Percentiles rank a stretch among this genome's conserved stretches.
Evolutionary conservation across 2,329 filamentous ascomycete genomes (phyloP).

Genomic region (Talaromyces rugulosus): DNA sequence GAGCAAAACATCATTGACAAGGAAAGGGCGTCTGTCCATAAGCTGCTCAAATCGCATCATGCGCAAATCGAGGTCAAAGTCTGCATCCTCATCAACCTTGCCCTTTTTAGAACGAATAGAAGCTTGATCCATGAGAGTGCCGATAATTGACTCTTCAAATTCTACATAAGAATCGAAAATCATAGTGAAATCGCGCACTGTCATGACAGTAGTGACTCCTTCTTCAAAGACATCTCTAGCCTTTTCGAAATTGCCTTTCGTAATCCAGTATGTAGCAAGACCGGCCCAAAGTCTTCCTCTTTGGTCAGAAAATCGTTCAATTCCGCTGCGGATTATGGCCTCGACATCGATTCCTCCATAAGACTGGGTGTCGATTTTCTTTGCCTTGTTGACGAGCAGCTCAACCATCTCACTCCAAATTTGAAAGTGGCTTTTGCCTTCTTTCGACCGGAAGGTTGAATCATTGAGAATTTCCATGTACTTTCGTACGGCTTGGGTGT

Average conservation of each 20-base stretch:
- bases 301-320: constrained; percentile 86
- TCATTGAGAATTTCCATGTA: constrained; percentile 94
- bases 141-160: constrained; percentile 94
- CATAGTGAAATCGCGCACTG: constrained; percentile 91
- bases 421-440: constrained; percentile 91
- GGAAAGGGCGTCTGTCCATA: constrained; percentile 93
- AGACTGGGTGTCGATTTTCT: constrained; percentile 74
- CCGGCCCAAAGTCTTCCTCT: constrained; percentile 93
- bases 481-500: constrained; percentile 83
- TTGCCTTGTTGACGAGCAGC: constrained; percentile 83
- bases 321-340: constrained; percentile 86
- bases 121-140: constrained; percentile 83
- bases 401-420: constrained; percentile 98
- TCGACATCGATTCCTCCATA: constrained; percentile 86
- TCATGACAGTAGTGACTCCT: constrained; percentile 97
- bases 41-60: constrained; percentile 98
- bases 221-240: constrained; percentile 94
- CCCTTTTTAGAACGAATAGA: constrained; percentile 75
- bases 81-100: constrained; percentile 72
- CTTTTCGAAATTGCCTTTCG: constrained; percentile 84
- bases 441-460: constrained; percentile 82
- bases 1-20: constrained; percentile 91
- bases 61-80: constrained; percentile 90
- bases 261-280: constrained; percentile 94
- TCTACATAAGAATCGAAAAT: constrained; percentile 96